These are phyloP conservation scores for Cardiospermum halicacabum DNA, from an alignment of 345 rosid genomes.

Conservation along the genomic window DNA sequence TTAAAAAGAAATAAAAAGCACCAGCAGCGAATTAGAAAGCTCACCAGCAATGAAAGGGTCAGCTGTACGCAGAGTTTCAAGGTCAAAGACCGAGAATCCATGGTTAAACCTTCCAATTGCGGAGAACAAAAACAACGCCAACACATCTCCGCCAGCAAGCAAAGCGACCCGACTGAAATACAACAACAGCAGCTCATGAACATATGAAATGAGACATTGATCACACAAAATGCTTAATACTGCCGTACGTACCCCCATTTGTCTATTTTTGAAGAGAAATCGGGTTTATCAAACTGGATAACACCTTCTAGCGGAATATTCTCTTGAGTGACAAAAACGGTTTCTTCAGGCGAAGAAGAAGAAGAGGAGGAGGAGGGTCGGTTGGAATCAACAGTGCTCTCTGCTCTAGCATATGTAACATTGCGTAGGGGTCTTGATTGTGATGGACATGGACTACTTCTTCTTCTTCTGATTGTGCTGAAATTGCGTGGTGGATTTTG, in stretches of 20 bases:
- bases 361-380: conserved; percentile 27
- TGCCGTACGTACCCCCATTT: conserved; percentile 64
- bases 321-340: conserved; percentile 60
- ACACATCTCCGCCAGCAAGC: conserved; percentile 89
- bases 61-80: conserved; percentile 80
- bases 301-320: conserved; percentile 83
- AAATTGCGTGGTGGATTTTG: conserved; percentile 26
- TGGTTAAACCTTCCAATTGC: conserved; percentile 90
- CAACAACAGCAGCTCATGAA: too few species aligned
- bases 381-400: conserved; percentile 49
- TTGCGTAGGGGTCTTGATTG: conserved; percentile 19
- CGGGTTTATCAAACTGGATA: conserved; percentile 80
- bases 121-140: conserved; percentile 72
- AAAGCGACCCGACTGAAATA: conserved; percentile 60
- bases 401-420: conserved; percentile 54
- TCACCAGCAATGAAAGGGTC: conserved; percentile 93
- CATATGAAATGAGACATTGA: background rate
- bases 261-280: conserved; percentile 36
- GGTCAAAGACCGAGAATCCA: conserved; percentile 59
- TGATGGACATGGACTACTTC: conserved; percentile 1
- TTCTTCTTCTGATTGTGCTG: conserved; percentile 20
- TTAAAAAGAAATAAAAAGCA: background rate
- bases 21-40: too few species aligned
- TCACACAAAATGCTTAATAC: background rate
- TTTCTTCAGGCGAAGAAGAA: conserved; percentile 26